phyloP scores from a whole-genome alignment of 495 filamentous ascomycete genomes.

The Penicillium silybi region DNA sequence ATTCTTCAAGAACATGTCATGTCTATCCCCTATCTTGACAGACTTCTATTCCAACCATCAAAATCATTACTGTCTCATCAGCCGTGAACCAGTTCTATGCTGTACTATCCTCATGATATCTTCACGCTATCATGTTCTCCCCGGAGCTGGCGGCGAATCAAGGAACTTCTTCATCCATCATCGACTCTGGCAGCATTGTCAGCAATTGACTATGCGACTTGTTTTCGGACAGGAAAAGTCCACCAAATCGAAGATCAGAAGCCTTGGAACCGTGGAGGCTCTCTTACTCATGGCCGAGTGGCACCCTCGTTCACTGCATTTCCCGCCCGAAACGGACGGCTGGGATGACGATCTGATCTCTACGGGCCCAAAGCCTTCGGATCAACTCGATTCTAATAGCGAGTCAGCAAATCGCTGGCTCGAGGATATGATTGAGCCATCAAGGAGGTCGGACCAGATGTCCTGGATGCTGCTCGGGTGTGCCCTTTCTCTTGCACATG shows the following conservation, averaged over 20 bases:
- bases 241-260: constrained; percentile 39
- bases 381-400: constrained; percentile 9
- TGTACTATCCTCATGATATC: constrained; percentile 53
- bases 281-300: constrained; percentile 53
- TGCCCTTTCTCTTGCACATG: constrained; percentile 48
- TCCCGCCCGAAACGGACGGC: constrained; percentile 49
- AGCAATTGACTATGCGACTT: constrained; percentile 47
- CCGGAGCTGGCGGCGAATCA: constrained; percentile 48
- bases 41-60: constrained; percentile 47
- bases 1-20: constrained; percentile 52
- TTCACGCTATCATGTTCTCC: constrained; percentile 49
- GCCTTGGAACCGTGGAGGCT: constrained; percentile 50
- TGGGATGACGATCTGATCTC: constrained; percentile 44
- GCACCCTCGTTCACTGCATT: constrained; percentile 52
- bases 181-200: constrained; percentile 51
- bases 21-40: constrained; percentile 49
- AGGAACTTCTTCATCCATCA: constrained; percentile 54
- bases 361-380: constrained; percentile 16
- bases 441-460: constrained; percentile 53
- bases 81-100: constrained; percentile 47
- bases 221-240: constrained; percentile 51
- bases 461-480: constrained; percentile 54
- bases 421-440: constrained; percentile 50
- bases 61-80: constrained; percentile 43
- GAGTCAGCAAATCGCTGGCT: constrained; percentile 36